Base-by-base conservation (phyloP, 73 alveolate species). In the Effrenium voratum region DNA sequence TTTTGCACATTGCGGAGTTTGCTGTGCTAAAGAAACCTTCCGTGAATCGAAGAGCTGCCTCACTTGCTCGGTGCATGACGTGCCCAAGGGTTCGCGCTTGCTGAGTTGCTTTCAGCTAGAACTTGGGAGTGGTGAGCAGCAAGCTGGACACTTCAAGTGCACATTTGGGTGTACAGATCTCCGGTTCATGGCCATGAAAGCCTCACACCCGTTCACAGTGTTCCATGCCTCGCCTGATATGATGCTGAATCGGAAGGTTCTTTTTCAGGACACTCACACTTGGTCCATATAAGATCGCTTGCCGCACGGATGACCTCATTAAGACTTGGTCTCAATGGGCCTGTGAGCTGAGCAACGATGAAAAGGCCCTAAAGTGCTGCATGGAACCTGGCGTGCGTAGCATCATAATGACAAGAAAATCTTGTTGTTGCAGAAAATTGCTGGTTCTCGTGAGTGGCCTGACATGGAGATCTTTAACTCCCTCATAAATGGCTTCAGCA, bases 331-430 rank as follows among this genome's bases (percentile, higher is more conserved):
- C 15, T 6, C 30, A 30, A 12, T 3, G 75, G 75, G 76, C 93
- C 28, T 2, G 5, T 0, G 57, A 52, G 0, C 50, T 79, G 91
- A 32, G 45, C 16, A 1, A 44, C 4, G 16, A 79, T 5, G 91
- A 79, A 52, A 44, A 16, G 13, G n/a, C 32, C 3, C 70, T 79
- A 32, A 43, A 46, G 44, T 6, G 24, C n/a, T 2, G 38, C 5
- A 45, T 79, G 91, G 91, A 44, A 30, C 45, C 52, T 1, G 68
- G 91, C 15, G 91, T 79, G 38, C 66, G 91, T 22, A 52, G 45
- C 5, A 45, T 79, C 22, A 6, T 79, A 22, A 28, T 3, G 45
- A 26, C 45, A 79, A 79, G 34, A 40, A 70, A 1, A 45, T 79
- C 30, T 26, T 46, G 30, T 34, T 79, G 70, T 70, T 79, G 32